These are phyloP conservation scores for Clathrospora elynae DNA, from an alignment of 2,329 filamentous ascomycete genomes.

Conservation along the genomic window DNA sequence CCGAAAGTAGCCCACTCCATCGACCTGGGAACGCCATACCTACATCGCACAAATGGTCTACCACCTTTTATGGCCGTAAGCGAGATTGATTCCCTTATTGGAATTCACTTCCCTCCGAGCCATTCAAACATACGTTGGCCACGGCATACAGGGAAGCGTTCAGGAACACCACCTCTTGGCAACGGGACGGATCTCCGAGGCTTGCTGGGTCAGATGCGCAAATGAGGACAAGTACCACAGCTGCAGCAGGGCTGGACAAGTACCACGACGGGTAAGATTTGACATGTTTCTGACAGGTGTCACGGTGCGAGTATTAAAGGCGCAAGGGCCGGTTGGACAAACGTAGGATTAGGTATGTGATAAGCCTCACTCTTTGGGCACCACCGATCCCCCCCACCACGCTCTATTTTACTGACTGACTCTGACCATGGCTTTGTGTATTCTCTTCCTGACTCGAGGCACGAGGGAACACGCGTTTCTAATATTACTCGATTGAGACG, in stretches of 20 bases:
- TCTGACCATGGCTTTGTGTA: not conserved
- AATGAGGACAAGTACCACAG: constrained; percentile 6
- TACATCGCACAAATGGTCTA: constrained; percentile 2
- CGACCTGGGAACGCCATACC: constrained; percentile 9
- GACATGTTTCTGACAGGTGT: constrained; percentile 29
- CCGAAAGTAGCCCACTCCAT: constrained; percentile 9
- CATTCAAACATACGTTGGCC: constrained; percentile 1
- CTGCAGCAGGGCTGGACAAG: constrained; percentile 2
- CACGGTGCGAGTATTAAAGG: constrained; percentile 24
- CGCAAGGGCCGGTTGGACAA: constrained; percentile 1
- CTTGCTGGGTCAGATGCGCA: constrained; percentile 19
- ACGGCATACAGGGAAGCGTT: constrained; percentile 7
- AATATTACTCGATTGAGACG: no score
- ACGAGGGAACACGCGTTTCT: not conserved
- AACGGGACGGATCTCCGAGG: constrained; percentile 3
- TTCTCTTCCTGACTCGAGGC: not conserved
- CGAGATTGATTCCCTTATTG: not conserved
- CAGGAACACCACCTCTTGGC: constrained; percentile 10
- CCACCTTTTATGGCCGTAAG: not conserved
- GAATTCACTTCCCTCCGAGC: not conserved
- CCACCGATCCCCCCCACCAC: not conserved
- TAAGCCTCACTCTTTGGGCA: constrained; percentile 6
- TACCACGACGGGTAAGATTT: constrained; percentile 13
- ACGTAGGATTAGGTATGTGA: constrained; percentile 1
- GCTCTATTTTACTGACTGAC: no score